Evolutionary conservation across 140 eudicot genomes (phyloP).

Genomic region (Bidens hawaiensis): DNA sequence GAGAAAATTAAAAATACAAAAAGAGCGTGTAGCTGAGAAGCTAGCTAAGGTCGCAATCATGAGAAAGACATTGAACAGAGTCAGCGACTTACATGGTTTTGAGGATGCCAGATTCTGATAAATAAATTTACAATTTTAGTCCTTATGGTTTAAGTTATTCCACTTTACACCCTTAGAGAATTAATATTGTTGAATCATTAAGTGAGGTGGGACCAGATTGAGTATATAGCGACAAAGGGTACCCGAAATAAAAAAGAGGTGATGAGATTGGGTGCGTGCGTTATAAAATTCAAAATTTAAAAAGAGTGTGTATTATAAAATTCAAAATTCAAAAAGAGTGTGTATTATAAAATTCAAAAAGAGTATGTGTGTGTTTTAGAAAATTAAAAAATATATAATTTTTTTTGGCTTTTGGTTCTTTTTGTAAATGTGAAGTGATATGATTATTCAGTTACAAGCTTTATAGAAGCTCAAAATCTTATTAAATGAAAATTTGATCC

Average conservation of each 20-base stretch:
- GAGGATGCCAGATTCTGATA: constrained; percentile 78
- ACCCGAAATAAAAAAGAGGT: constrained; percentile 30
- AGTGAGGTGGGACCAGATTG: constrained; percentile 19
- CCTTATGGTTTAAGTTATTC: constrained; percentile 3
- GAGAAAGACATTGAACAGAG: constrained; percentile 81
- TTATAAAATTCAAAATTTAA: too few relatives aligned
- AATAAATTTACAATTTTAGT: constrained; percentile 1
- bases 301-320: too few relatives aligned
- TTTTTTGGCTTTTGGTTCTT: too few relatives aligned
- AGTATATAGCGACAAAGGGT: constrained; percentile 36
- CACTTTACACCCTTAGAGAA: constrained; percentile 2
- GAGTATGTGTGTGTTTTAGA: too few relatives aligned
- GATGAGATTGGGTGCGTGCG: constrained; percentile 31
- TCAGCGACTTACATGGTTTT: constrained; percentile 96
- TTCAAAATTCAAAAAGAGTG: too few relatives aligned
- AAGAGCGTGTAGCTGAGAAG: constrained; percentile 89
- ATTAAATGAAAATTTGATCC: too few relatives aligned
- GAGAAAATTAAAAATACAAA: too few relatives aligned
- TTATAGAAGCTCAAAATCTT: too few relatives aligned
- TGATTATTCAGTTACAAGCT: too few relatives aligned
- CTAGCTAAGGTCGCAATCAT: constrained; percentile 88
- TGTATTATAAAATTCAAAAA: too few relatives aligned
- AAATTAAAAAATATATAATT: too few relatives aligned
- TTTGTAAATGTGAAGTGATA: too few relatives aligned
- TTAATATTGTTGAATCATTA: not conserved